Evolutionary conservation across 164 flowering plant genomes (phyloP).

Genomic region (Liquidambar formosana): DNA sequence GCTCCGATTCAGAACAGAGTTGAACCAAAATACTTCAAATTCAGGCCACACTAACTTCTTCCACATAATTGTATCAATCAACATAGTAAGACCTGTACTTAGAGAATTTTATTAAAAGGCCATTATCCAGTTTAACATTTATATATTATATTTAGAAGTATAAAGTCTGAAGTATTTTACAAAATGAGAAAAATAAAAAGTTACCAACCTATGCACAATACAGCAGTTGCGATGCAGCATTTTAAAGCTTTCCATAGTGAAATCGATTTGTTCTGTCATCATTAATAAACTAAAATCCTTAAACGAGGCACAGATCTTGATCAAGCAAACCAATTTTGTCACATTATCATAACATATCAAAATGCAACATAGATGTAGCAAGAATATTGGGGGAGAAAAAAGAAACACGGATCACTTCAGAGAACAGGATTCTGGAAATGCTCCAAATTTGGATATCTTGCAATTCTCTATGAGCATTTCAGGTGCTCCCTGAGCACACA

Average conservation of each 20-base stretch:
- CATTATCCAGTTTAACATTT: not conserved
- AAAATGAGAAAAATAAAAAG: not conserved
- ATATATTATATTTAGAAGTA: not conserved
- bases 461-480: no score
- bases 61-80: constrained; percentile 90
- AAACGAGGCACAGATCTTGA: not conserved
- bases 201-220: constrained; percentile 68
- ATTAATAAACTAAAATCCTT: constrained; percentile 12
- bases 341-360: not conserved
- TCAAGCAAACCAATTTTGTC: not conserved
- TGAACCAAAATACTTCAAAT: constrained; percentile 95
- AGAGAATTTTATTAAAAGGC: constrained; percentile 7
- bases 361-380: not conserved
- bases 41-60: constrained; percentile 84
- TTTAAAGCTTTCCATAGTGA: constrained; percentile 67
- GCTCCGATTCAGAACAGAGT: constrained; percentile 88
- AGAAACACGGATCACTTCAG: not conserved
- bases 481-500: no score
- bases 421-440: not conserved
- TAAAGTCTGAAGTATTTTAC: not conserved
- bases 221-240: constrained; percentile 46
- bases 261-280: constrained; percentile 71
- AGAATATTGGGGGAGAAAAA: not conserved
- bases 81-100: constrained; percentile 61
- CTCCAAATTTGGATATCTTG: not conserved